phyloP scores from a whole-genome alignment of 2,329 filamentous ascomycete species.

The Apiospora pterosperma region DNA sequence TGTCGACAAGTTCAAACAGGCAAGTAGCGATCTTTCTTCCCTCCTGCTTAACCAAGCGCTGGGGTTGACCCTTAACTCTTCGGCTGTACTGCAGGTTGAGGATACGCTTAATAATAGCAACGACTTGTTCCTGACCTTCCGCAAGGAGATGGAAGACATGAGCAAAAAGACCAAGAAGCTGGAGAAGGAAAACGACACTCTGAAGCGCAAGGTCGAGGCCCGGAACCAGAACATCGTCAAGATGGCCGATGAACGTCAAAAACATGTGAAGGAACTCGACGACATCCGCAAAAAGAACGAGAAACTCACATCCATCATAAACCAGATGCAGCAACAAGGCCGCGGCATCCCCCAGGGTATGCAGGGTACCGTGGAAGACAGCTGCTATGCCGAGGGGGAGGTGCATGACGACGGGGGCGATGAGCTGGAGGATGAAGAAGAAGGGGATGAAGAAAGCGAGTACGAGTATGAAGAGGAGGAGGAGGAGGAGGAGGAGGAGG shows the following conservation, averaged over 20 bases:
- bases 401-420: conserved; percentile 59
- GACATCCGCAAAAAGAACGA: conserved; percentile 80
- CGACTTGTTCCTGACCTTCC: conserved; percentile 92
- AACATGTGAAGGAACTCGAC: conserved; percentile 72
- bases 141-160: conserved; percentile 99
- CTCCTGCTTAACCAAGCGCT: conserved; percentile 17
- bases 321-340: conserved; percentile 93
- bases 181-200: conserved; percentile 90
- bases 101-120: conserved; percentile 98
- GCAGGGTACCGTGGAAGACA: conserved; percentile 56
- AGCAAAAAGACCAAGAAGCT: conserved; percentile 97
- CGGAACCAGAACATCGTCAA: conserved; percentile 93
- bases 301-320: conserved; percentile 90
- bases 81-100: conserved; percentile 68
- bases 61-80: conserved; percentile 12
- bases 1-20: conserved; percentile 99
- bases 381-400: conserved; percentile 53
- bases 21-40: conserved; percentile 43
- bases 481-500: conserved; percentile 53
- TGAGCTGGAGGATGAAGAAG: conserved; percentile 59
- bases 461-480: conserved; percentile 65
- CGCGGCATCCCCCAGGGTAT: conserved; percentile 68
- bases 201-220: conserved; percentile 89
- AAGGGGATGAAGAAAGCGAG: conserved; percentile 61
- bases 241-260: conserved; percentile 90